Percentiles rank a stretch among this genome's conserved stretches.
Conservation (phyloP, 2,329 filamentous ascomycete species). For the Aspergillus caelatus region DNA sequence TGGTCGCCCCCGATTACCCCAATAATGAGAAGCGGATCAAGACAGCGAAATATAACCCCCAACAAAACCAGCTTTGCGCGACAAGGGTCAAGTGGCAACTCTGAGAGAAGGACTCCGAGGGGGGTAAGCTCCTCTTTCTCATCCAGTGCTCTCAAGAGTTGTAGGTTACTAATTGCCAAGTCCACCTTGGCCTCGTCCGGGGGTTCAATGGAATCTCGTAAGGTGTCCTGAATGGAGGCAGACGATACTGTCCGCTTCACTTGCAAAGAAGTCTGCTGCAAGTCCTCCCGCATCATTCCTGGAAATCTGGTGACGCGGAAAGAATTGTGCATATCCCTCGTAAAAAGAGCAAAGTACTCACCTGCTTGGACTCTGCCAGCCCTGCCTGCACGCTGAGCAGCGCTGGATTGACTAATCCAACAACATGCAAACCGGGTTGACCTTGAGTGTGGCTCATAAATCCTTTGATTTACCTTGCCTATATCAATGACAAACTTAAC, state of each 20-base stretch:
- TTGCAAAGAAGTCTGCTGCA: conserved; percentile 49
- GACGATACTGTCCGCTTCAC: conserved; percentile 45
- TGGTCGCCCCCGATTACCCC: conserved; percentile 38
- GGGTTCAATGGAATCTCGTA: conserved; percentile 50
- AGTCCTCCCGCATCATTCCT: conserved; percentile 47
- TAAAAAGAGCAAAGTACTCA: conserved; percentile 54
- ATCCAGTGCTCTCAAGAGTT: conserved; percentile 47
- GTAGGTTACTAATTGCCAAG: conserved; percentile 43
- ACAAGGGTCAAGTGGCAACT: conserved; percentile 47
- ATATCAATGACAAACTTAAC: conserved; percentile 55
- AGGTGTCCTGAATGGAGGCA: conserved; percentile 44
- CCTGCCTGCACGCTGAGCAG: conserved; percentile 53
- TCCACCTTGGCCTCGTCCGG: conserved; percentile 42
- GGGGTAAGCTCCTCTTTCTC: conserved; percentile 47
- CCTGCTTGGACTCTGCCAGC: conserved; percentile 54
- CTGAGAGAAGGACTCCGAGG: conserved; percentile 49
- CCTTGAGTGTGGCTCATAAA: conserved; percentile 44
- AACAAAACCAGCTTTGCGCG: conserved; percentile 55
- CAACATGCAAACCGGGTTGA: conserved; percentile 44
- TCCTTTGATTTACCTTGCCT: conserved; percentile 45
- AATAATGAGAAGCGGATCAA: conserved; percentile 54
- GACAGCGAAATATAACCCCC: conserved; percentile 55
- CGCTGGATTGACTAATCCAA: conserved; percentile 53
- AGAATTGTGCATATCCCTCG: conserved; percentile 36
- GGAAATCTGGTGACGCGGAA: conserved; percentile 39